Evolutionary conservation across 176 grass and related monocot species (phyloP), one percentile per base, ranked within the genome.

Genomic region (Eleusine indica): DNA sequence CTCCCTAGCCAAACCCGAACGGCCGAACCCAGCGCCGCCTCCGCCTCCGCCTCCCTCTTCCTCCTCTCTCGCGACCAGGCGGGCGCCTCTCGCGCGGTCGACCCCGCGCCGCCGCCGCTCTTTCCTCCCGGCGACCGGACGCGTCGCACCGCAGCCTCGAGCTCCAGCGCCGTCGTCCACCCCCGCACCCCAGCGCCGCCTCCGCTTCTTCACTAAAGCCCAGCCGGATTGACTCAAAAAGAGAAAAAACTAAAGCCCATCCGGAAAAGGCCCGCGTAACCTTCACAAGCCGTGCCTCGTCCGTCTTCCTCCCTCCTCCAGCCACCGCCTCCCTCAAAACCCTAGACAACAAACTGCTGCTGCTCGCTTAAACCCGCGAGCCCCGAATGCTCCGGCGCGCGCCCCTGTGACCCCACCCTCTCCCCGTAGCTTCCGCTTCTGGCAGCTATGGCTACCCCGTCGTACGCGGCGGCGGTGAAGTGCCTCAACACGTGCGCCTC

Each of bases 401-500:
- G 65, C 41, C 66, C 25, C 39, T 56, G 13, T 38, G 22, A 22
- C 18, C 70, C 15, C 40, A 40, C 15, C 8, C 49, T 10, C 48
- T 4, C 70, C 63, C 70, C 54, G 18, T 71, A 85, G 53, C 53
- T 14, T 22, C 73, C 21, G 19, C 44, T n/a, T 18, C 68, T 19
- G 32, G 21, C 78, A 21, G 8, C 76, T 61, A 97, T 97, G 95
- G 88, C 90, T 78, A 91, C 80, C 74, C 83, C 92, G 22, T 82
- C 86, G 42, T 53, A 87, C 52, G 78, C 83, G 46, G 62, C 83
- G 46, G 62, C 87, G 66, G 92, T 97, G 73, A 94, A 97, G 88
- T 93, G 90, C 68, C 92, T 94, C 72, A 93, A 97, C 75, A 97
- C 92, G 4, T 92, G 73, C 18, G 84, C 88, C 5, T 66, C 80